These are phyloP conservation scores for Pholiota conissans DNA, from an alignment of 768 basidiomycete species.

Conservation along the genomic window DNA sequence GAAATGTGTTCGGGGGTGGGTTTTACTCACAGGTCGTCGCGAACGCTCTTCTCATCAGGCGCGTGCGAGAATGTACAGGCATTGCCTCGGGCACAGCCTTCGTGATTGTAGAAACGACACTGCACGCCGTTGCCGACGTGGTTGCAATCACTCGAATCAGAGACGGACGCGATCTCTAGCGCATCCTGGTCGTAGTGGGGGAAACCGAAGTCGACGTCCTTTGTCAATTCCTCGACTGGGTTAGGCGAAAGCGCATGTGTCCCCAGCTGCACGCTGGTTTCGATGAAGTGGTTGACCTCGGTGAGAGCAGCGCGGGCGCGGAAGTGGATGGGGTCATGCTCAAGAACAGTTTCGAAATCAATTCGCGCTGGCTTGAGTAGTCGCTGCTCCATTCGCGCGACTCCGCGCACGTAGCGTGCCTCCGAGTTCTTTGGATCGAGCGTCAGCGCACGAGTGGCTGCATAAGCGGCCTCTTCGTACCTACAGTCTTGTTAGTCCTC, in stretches of 20 bases:
- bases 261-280: conserved; percentile 16
- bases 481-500: conserved; percentile 14
- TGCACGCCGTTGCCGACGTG: conserved; percentile 52
- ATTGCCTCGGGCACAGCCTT: conserved; percentile 43
- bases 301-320: conserved; percentile 27
- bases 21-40: conserved; percentile 49
- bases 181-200: conserved; percentile 33
- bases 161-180: conserved; percentile 39
- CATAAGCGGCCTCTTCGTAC: conserved; percentile 38
- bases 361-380: conserved; percentile 29
- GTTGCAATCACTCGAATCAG: conserved; percentile 55
- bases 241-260: conserved; percentile 11
- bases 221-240: conserved; percentile 18
- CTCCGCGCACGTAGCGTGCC: conserved; percentile 40
- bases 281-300: conserved; percentile 23
- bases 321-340: conserved; percentile 28
- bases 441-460: conserved; percentile 35
- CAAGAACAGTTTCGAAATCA: conserved; percentile 36
- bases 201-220: conserved; percentile 31
- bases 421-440: conserved; percentile 38
- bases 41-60: conserved; percentile 53
- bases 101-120: conserved; percentile 59
- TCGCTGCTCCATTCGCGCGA: conserved; percentile 38
- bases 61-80: conserved; percentile 52
- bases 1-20: neutral